These are phyloP conservation scores for Wallacemonas sp. DNA, from an alignment of 208 protist species.

Conservation along the genomic window DNA sequence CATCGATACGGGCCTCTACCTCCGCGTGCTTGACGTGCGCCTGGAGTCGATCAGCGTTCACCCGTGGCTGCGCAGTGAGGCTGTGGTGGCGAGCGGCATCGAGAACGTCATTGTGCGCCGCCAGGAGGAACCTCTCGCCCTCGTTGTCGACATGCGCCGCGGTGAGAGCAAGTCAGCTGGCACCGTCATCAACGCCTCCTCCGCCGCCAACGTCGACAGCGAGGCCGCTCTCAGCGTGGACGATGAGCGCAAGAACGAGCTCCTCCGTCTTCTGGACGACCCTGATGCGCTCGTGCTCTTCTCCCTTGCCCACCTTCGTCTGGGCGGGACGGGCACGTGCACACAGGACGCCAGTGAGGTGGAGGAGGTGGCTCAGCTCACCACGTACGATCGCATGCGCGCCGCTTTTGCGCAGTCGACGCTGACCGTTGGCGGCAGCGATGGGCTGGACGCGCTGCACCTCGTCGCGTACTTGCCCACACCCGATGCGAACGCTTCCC, in stretches of 20 bases:
- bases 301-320: constrained; percentile 46
- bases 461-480: background rate
- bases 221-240: background rate
- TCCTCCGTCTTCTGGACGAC: constrained; percentile 44
- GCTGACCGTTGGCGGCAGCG: constrained; percentile 24
- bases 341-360: background rate
- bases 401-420: constrained; percentile 20
- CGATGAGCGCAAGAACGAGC: constrained; percentile 25
- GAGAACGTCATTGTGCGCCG: constrained; percentile 58
- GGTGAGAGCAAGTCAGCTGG: background rate
- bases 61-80: constrained; percentile 23
- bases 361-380: background rate
- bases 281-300: constrained; percentile 51
- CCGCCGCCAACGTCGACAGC: background rate
- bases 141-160: constrained; percentile 31
- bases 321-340: constrained; percentile 34
- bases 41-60: constrained; percentile 52
- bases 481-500: background rate
- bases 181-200: background rate
- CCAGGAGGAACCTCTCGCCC: constrained; percentile 41
- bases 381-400: constrained; percentile 8
- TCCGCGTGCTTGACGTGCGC: constrained; percentile 50
- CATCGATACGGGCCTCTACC: constrained; percentile 47
- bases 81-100: constrained; percentile 35
- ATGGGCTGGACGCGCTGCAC: constrained; percentile 14